Conservation (phyloP, 495 filamentous ascomycete genomes). For the Hypoxylon fragiforme region DNA sequence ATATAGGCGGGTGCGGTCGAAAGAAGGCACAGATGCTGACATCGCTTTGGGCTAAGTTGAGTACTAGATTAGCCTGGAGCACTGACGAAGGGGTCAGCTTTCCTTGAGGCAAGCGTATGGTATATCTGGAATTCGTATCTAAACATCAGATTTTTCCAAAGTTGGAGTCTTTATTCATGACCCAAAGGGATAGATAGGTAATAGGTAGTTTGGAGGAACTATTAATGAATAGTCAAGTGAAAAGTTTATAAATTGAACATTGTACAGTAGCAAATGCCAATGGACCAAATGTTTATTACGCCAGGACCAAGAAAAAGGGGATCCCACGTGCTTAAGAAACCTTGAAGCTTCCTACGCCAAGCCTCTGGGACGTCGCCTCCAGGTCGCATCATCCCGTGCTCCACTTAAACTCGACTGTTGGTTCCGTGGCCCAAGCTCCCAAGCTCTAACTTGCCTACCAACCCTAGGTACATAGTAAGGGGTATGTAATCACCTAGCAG, state of each 20-base stretch:
- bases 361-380: constrained; percentile 6
- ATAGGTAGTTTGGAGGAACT: background rate
- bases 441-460: background rate
- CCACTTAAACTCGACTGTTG: constrained; percentile 3
- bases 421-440: constrained; percentile 14
- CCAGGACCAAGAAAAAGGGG: background rate
- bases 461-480: too few species aligned
- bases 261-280: too few species aligned
- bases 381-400: constrained; percentile 9
- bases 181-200: background rate
- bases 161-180: constrained; percentile 3
- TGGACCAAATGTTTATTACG: too few species aligned
- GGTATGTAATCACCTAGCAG: too few species aligned
- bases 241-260: too few species aligned
- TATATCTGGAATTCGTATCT: constrained; percentile 14
- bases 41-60: constrained; percentile 18
- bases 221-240: too few species aligned
- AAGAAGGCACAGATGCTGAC: constrained; percentile 9
- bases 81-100: constrained; percentile 27
- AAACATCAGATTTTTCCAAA: constrained; percentile 25
- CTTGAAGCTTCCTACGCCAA: constrained; percentile 13
- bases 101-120: constrained; percentile 20
- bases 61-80: constrained; percentile 24
- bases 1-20: constrained; percentile 24
- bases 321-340: background rate